Percentiles rank a stretch among this genome's conserved stretches.
These are phyloP conservation scores for Chloranthus sessilifolius DNA, from an alignment of 164 flowering plant species.

Conservation along the genomic window DNA sequence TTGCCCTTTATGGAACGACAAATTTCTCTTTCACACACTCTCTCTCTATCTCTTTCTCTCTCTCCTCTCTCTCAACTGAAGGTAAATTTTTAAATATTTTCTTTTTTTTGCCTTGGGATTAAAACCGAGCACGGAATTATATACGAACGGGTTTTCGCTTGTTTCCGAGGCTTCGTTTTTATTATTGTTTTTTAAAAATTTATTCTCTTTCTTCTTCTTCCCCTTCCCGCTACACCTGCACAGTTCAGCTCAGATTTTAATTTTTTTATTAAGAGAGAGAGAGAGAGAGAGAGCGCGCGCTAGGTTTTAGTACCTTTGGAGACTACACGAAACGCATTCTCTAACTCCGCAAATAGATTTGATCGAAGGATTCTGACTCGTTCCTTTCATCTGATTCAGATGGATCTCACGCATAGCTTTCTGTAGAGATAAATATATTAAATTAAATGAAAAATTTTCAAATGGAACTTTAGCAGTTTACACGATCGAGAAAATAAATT, in stretches of 20 bases:
- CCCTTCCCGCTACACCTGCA: slow-evolving; percentile 5
- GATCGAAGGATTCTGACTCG: no score
- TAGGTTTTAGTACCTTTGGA: not conserved
- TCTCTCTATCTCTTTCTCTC: not conserved
- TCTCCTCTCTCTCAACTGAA: not conserved
- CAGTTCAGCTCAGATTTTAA: not conserved
- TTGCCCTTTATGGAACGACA: slow-evolving; percentile 18
- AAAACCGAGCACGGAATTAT: slow-evolving; percentile 17
- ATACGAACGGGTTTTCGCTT: slow-evolving; percentile 10
- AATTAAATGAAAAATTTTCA: no score
- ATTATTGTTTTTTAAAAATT: not conserved
- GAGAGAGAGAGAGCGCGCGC: not conserved
- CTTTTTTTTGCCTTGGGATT: not conserved
- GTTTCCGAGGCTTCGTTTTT: slow-evolving; percentile 13
- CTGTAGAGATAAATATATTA: no score
- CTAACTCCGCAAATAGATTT: no score
- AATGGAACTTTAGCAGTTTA: no score
- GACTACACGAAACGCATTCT: no score
- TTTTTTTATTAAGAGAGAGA: not conserved
- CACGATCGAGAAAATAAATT: no score
- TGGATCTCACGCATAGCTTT: no score
- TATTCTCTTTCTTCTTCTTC: not conserved
- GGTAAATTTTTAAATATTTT: no score
- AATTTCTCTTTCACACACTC: slow-evolving; percentile 1
- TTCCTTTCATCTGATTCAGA: no score